Conservation (phyloP, 2,329 filamentous ascomycete genomes). For the Alternaria postmessia region DNA sequence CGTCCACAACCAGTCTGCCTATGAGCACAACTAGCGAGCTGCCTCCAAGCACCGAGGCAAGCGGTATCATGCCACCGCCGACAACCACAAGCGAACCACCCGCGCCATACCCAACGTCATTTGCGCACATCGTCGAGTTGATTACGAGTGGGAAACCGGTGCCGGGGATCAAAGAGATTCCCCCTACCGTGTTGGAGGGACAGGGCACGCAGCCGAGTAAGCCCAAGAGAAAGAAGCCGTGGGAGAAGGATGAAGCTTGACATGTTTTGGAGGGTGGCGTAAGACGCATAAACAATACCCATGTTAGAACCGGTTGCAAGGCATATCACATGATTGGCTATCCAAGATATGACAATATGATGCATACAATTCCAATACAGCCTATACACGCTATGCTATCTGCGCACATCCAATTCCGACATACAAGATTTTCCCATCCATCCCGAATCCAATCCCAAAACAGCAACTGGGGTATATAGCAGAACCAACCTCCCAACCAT, state of each 20-base stretch:
- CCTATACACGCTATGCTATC: neutral
- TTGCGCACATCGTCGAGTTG: slow-evolving; percentile 85
- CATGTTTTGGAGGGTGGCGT: neutral
- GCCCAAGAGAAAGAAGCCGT: slow-evolving; percentile 72
- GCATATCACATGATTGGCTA: neutral
- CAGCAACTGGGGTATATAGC: slow-evolving; percentile 38
- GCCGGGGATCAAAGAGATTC: slow-evolving; percentile 87
- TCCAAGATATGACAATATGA: neutral
- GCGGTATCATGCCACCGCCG: slow-evolving; percentile 36
- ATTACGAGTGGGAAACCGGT: slow-evolving; percentile 84
- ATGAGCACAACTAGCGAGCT: neutral
- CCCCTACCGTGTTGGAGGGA: slow-evolving; percentile 76
- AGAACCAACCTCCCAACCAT: slow-evolving; percentile 22
- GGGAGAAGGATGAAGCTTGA: slow-evolving; percentile 70
- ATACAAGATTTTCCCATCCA: neutral
- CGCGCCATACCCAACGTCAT: slow-evolving; percentile 80
- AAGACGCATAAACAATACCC: neutral
- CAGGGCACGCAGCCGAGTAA: slow-evolving; percentile 67
- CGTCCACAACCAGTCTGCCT: slow-evolving; percentile 3
- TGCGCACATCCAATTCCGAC: neutral
- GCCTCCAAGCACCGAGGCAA: slow-evolving; percentile 9
- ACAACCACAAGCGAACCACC: slow-evolving; percentile 47
- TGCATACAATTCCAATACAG: neutral
- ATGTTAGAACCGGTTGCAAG: neutral
- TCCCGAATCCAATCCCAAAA: slow-evolving; percentile 18